A percentile compares a stretch with the other conserved stretches of the same genome.
Evolutionary conservation across 148 eudicot species (phyloP).

Genomic region (Amaranthus cruentus): DNA sequence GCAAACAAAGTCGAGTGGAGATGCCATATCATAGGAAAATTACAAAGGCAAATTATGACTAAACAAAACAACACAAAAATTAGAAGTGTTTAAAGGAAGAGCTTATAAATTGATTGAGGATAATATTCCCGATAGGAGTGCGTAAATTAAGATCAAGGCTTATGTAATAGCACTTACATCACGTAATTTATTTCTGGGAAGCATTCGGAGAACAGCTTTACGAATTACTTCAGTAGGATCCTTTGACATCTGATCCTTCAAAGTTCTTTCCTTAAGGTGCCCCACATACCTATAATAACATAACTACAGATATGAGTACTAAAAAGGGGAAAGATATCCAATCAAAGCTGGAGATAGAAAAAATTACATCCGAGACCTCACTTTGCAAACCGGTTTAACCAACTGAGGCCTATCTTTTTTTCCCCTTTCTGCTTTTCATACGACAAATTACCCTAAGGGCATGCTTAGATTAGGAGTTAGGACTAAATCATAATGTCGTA

Average conservation of each 20-base stretch:
- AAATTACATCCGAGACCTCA: too few relatives aligned
- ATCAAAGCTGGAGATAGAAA: too few relatives aligned
- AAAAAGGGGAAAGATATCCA: too few relatives aligned
- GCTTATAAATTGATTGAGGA: neutral
- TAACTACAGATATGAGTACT: neutral
- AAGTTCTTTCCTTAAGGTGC: slow-evolving; percentile 81
- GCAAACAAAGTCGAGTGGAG: too few relatives aligned
- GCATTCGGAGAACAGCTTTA: slow-evolving; percentile 93
- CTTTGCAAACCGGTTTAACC: neutral
- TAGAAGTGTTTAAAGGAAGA: neutral
- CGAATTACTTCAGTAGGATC: slow-evolving; percentile 97
- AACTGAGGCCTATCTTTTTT: neutral
- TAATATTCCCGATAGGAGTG: neutral
- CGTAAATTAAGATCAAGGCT: neutral
- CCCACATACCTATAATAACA: slow-evolving; percentile 60
- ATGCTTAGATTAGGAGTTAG: too few relatives aligned
- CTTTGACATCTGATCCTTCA: slow-evolving; percentile 90
- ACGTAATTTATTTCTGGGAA: slow-evolving; percentile 89
- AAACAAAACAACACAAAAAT: neutral
- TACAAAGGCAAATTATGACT: too few relatives aligned
- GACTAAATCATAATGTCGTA: too few relatives aligned
- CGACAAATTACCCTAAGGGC: too few relatives aligned
- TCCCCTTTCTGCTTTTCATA: neutral
- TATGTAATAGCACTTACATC: slow-evolving; percentile 55
- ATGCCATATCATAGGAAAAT: too few relatives aligned